A percentile compares a stretch with the other conserved stretches of the same genome.
Evolutionary conservation across 1,284 basidiomycete species (phyloP).

Genomic region (Cystobasidium pallidum): DNA sequence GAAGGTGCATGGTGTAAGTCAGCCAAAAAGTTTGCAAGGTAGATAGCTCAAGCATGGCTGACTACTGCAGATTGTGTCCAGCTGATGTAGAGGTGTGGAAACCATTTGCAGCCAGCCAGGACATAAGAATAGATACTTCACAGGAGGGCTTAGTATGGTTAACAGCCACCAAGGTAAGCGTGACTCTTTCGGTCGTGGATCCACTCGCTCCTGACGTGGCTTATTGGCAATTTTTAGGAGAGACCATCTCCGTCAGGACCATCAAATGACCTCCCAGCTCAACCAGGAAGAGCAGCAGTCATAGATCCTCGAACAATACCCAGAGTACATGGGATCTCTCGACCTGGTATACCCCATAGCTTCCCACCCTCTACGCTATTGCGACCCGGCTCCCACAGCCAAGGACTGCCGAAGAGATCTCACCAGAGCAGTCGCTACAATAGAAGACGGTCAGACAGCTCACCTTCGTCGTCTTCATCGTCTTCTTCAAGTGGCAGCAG

Average conservation of each 20-base stretch:
- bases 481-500: conserved; percentile 16
- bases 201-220: too few relatives aligned
- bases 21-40: neutral
- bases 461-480: neutral
- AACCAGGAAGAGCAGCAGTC: conserved; percentile 5
- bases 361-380: conserved; percentile 7
- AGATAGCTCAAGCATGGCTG: too few relatives aligned
- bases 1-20: conserved; percentile 21
- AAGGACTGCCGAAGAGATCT: neutral
- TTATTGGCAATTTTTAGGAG: too few relatives aligned
- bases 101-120: conserved; percentile 32
- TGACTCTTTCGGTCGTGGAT: too few relatives aligned
- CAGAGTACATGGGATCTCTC: neutral
- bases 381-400: neutral
- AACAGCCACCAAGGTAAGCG: conserved; percentile 19
- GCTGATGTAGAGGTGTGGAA: conserved; percentile 41
- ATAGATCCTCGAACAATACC: neutral
- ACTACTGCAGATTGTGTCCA: neutral
- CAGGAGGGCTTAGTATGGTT: conserved; percentile 26
- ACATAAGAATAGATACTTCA: conserved; percentile 32
- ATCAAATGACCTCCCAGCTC: neutral
- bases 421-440: neutral
- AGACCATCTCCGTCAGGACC: neutral
- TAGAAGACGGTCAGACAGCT: neutral
- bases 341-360: neutral